Evolutionary conservation across 2,329 filamentous ascomycete genomes (phyloP), one percentile per base, ranked within the genome.

Genomic region (Diaporthe velutina): DNA sequence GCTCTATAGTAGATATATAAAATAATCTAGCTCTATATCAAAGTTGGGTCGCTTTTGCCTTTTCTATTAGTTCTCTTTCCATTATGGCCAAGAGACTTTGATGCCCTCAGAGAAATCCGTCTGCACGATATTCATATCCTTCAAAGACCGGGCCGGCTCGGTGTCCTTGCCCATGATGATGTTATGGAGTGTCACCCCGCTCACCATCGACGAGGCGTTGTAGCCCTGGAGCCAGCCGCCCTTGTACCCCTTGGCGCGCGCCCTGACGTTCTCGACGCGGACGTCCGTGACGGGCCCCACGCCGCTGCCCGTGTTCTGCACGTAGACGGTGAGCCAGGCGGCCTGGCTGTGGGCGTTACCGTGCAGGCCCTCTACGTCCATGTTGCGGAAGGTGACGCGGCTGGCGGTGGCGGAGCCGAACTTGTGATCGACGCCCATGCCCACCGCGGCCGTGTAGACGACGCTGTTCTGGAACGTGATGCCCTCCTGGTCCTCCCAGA

Each of bases 221-320:
- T 66, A 66, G 35, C 40, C 60, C 60, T 66, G 60, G 28, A 66
- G 40, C 60, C 60, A 66, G 12, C 60, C 60, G 12, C 60, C 60
- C 33, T 66, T 66, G 28, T 66, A 48, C 40, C 60, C 60, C 28
- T 17, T 15, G 19, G 40, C 19, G 28, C 40, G 60, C 12, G 42
- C 60, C 19, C 60, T 66, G 60, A 66, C 42, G 4, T 66, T 66
- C n/a, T 66, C 60, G 5, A 66, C 60, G 2, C 60, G 60, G 19
- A 66, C 10, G 28, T 66, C 19, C 19, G 2, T 66, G 17, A 66
- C 42, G 25, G 60, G 60, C 9, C 60, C 60, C 4, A 66, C 60
- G 1, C 60, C 60, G 0, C 28, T 8, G 2, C 40, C 40, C 3
- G 60, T 66, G 42, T 66, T 66, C 22, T 66, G 28, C 17, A 66